Conservation (phyloP, 2,329 filamentous ascomycete genomes). For the Aspergillus calidoustus region DNA sequence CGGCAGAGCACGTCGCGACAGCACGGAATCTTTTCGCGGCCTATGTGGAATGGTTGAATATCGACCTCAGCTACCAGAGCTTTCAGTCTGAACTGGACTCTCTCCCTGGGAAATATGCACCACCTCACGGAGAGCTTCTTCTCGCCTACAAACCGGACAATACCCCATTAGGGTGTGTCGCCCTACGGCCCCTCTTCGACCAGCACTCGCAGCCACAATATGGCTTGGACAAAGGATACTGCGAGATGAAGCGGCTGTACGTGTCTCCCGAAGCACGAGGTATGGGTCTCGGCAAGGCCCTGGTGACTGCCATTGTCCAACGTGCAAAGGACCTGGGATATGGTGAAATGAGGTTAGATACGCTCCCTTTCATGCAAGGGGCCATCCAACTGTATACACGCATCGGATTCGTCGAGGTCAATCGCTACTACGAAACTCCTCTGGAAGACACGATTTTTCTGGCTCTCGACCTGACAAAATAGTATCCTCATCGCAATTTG, state of each 20-base stretch:
- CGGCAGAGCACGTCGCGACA: conserved; percentile 47
- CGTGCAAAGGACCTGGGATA: conserved; percentile 56
- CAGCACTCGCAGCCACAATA: not conserved
- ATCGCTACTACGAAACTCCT: conserved; percentile 61
- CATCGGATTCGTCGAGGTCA: conserved; percentile 57
- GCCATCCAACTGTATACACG: conserved; percentile 56
- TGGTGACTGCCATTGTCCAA: conserved; percentile 52
- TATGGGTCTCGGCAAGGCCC: conserved; percentile 52
- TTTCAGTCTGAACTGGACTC: conserved; percentile 58
- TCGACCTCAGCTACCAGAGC: conserved; percentile 63
- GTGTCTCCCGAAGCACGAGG: conserved; percentile 54
- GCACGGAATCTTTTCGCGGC: conserved; percentile 50
- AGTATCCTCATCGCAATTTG: not conserved
- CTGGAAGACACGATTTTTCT: conserved; percentile 60
- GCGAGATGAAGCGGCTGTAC: conserved; percentile 65
- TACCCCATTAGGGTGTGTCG: conserved; percentile 54
- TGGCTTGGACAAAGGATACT: conserved; percentile 34
- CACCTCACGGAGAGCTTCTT: conserved; percentile 51
- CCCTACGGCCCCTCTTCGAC: conserved; percentile 42
- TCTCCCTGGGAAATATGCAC: conserved; percentile 60
- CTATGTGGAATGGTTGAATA: conserved; percentile 51
- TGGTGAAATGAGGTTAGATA: conserved; percentile 59
- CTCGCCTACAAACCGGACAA: conserved; percentile 45
- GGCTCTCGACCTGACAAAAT: conserved; percentile 33
- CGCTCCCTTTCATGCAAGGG: conserved; percentile 56